These are phyloP conservation scores for Vitrella brassicaformis DNA, from an alignment of 73 alveolate species.

Conservation along the genomic window DNA sequence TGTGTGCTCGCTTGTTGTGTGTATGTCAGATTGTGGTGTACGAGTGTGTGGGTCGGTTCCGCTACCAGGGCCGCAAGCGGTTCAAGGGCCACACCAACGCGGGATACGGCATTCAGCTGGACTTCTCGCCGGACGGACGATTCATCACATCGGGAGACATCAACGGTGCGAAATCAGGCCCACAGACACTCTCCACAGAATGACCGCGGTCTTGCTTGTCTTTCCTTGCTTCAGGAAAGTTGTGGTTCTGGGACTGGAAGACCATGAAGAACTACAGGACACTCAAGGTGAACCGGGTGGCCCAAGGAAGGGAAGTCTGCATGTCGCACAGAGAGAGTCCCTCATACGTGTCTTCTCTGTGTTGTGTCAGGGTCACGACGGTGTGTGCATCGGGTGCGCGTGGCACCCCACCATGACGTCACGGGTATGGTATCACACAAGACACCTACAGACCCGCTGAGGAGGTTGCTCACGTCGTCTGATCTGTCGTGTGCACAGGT, in stretches of 20 bases:
- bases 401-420: constrained; percentile 73
- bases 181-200: too few species aligned
- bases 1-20: too few species aligned
- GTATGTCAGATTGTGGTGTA: constrained; percentile 27
- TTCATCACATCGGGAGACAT: constrained; percentile 80
- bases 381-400: constrained; percentile 68
- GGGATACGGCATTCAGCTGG: constrained; percentile 23
- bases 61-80: constrained; percentile 65
- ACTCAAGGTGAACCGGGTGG: constrained; percentile 75
- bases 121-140: constrained; percentile 50
- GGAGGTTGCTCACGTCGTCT: background rate
- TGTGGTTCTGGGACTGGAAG: constrained; percentile 90
- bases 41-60: constrained; percentile 74
- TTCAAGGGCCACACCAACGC: constrained; percentile 72
- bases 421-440: constrained; percentile 8
- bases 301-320: too few species aligned
- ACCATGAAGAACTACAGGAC: constrained; percentile 69
- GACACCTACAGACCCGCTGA: background rate
- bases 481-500: constrained; percentile 39
- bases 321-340: too few species aligned
- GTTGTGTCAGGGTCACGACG: too few species aligned
- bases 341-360: too few species aligned
- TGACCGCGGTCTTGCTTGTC: too few species aligned
- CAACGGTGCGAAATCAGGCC: too few species aligned
- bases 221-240: constrained; percentile 74